Evolutionary conservation across 2,329 filamentous ascomycete species (phyloP).

Genomic region (Ophiocordyceps robertsii): DNA sequence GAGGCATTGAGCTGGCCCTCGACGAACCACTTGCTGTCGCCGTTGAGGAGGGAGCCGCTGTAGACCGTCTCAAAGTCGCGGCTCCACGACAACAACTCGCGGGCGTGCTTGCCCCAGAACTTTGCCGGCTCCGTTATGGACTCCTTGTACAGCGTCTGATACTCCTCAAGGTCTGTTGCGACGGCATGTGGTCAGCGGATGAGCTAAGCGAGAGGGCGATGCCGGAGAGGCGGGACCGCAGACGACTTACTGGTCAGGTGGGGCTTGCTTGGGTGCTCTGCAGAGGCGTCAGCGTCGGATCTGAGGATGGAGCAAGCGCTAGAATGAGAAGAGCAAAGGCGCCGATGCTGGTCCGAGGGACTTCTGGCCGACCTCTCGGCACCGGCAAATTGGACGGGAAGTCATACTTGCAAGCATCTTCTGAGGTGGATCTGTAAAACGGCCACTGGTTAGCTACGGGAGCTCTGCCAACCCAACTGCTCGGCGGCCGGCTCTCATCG

Average conservation of each 20-base stretch:
- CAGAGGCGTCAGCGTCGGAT: conserved; percentile 17
- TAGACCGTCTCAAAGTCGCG: conserved; percentile 84
- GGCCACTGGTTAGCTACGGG: background rate
- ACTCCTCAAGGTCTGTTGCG: conserved; percentile 46
- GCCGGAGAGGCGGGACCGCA: too few species aligned
- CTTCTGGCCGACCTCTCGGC: background rate
- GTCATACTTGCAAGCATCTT: conserved; percentile 56
- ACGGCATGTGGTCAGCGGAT: conserved; percentile 3
- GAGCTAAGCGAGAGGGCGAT: too few species aligned
- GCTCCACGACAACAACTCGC: conserved; percentile 82
- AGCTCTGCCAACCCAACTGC: background rate
- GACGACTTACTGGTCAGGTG: conserved; percentile 46
- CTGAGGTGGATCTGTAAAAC: conserved; percentile 41
- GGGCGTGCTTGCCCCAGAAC: conserved; percentile 81
- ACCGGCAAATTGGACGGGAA: background rate
- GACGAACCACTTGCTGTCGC: conserved; percentile 88
- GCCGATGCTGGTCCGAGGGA: background rate
- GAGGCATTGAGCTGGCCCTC: conserved; percentile 91
- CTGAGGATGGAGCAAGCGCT: background rate
- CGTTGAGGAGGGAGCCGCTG: conserved; percentile 59
- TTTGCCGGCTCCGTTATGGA: conserved; percentile 80
- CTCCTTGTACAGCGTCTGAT: conserved; percentile 58
- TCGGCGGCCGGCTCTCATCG: background rate
- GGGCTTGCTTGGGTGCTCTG: conserved; percentile 58
- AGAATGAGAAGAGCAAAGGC: background rate